phyloP scores from a whole-genome alignment of 78 protist genomes.

The Isochrysis galbana region DNA sequence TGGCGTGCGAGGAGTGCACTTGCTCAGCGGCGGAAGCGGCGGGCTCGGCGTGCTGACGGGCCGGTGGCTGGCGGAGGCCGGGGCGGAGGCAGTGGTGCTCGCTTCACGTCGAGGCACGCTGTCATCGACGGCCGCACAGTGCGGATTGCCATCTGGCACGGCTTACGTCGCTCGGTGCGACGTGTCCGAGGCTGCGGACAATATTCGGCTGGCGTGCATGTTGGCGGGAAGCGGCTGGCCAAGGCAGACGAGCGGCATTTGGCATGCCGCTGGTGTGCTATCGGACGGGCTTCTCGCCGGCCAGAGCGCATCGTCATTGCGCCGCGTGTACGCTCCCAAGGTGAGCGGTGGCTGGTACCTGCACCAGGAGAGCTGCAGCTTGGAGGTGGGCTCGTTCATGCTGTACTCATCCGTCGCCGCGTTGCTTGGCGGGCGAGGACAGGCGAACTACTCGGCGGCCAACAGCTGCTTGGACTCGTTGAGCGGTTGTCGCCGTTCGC shows the following conservation, averaged over 20 bases:
- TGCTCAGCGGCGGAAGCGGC: conserved; percentile 28
- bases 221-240: neutral
- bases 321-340: neutral
- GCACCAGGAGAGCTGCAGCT: neutral
- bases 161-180: too few relatives aligned
- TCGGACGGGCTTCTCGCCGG: neutral
- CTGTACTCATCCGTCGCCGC: conserved; percentile 2
- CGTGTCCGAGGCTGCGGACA: neutral
- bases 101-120: neutral
- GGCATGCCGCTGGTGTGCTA: conserved; percentile 3
- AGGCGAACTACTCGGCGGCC: neutral
- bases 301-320: neutral
- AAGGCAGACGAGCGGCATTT: neutral
- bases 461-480: neutral
- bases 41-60: conserved; percentile 24
- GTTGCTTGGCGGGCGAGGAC: neutral
- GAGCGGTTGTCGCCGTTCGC: neutral
- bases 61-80: conserved; percentile 1
- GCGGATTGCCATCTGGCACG: neutral
- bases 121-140: neutral
- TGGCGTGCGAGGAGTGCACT: neutral
- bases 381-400: neutral
- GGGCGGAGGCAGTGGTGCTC: neutral
- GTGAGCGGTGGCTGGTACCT: neutral
- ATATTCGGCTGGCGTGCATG: neutral